Conservation (phyloP, 2,329 filamentous ascomycete species). For the Neoscytalidium dimidiatum region DNA sequence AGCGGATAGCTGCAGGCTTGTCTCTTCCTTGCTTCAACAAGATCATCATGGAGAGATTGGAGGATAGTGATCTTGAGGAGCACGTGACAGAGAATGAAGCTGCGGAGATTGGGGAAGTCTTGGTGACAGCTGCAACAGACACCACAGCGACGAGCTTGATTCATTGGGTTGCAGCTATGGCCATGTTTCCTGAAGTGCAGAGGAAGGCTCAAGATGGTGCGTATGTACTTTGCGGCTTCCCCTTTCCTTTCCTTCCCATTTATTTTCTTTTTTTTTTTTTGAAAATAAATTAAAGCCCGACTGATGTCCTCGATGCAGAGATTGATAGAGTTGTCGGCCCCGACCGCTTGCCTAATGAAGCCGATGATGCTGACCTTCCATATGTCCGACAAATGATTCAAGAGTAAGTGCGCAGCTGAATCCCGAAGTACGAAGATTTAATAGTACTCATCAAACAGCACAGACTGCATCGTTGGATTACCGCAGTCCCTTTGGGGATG, state of each 20-base stretch:
- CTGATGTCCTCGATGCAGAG: not conserved
- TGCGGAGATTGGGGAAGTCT: not conserved
- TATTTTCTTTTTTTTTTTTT: no score
- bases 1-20: not conserved
- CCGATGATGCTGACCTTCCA: slow-evolving; percentile 16
- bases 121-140: slow-evolving; percentile 19
- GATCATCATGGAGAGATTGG: not conserved
- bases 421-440: no score
- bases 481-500: slow-evolving; percentile 28
- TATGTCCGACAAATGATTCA: slow-evolving; percentile 22
- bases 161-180: slow-evolving; percentile 36
- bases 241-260: no score
- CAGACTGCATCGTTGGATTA: slow-evolving; percentile 3
- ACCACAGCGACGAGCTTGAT: slow-evolving; percentile 27
- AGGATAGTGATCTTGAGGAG: not conserved
- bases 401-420: slow-evolving; percentile 19
- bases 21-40: not conserved
- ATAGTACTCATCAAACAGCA: no score
- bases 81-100: not conserved
- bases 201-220: slow-evolving; percentile 30
- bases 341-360: slow-evolving; percentile 19
- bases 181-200: slow-evolving; percentile 30
- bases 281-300: no score
- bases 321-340: slow-evolving; percentile 24
- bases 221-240: no score